Conservation (phyloP, 768 basidiomycete genomes). For the Leccinum incarnatum region DNA sequence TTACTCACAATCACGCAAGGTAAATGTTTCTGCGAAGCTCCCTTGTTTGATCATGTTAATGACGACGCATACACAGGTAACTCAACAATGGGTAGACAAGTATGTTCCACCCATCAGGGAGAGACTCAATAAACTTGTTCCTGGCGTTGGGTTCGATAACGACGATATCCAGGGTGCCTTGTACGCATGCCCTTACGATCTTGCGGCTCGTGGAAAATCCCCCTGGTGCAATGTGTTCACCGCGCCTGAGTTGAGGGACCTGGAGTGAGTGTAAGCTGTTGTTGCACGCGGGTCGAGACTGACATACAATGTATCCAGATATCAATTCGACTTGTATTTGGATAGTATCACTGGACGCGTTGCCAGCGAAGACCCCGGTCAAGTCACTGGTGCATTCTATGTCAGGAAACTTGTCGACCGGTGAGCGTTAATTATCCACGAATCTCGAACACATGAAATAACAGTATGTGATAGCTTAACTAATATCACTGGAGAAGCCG, state of each 20-base stretch:
- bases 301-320: conserved; percentile 16
- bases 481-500: conserved; percentile 29
- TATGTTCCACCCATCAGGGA: conserved; percentile 38
- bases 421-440: conserved; percentile 9
- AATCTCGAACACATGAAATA: background rate
- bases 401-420: conserved; percentile 40
- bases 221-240: conserved; percentile 44
- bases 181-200: conserved; percentile 42
- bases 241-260: conserved; percentile 29
- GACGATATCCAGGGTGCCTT: conserved; percentile 38
- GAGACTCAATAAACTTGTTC: conserved; percentile 35
- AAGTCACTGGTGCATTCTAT: conserved; percentile 37
- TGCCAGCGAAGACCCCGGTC: conserved; percentile 29
- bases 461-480: conserved; percentile 25
- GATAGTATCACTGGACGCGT: conserved; percentile 33
- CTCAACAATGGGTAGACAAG: conserved; percentile 30
- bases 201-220: conserved; percentile 33
- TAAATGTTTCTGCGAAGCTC: background rate
- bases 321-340: conserved; percentile 38
- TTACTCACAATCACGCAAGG: background rate
- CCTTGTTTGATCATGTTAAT: background rate
- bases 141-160: conserved; percentile 30
- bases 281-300: background rate
- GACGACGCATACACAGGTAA: background rate
- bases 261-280: conserved; percentile 31